Evolutionary conservation across 345 rosid species (phyloP).

Genomic region (Euphorbia lathyris): DNA sequence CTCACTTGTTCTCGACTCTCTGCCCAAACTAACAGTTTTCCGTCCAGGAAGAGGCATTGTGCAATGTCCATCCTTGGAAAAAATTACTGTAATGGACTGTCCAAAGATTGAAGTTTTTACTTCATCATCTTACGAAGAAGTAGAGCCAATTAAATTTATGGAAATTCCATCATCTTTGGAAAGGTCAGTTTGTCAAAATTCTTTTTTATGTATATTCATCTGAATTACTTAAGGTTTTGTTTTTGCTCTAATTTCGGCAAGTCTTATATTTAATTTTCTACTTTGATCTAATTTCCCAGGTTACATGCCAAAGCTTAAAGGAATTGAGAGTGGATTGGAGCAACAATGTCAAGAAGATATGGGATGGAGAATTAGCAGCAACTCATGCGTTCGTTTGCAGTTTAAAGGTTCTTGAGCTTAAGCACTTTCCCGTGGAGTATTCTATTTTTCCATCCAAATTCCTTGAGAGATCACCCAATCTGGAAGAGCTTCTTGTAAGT

Average conservation of each 20-base stretch:
- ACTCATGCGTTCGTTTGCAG: neutral
- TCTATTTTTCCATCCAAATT: neutral
- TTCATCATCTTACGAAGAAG: neutral
- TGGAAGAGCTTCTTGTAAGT: neutral
- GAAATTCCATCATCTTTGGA: neutral
- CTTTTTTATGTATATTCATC: neutral
- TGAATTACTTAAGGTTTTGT: no score
- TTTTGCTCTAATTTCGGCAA: neutral
- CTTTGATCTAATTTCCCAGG: neutral
- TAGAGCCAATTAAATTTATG: neutral
- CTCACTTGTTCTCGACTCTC: neutral
- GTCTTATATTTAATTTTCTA: neutral
- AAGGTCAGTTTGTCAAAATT: neutral
- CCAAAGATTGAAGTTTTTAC: neutral
- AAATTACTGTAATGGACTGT: neutral
- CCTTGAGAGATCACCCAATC: neutral
- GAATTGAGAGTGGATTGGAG: constrained; percentile 1
- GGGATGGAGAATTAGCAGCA: neutral
- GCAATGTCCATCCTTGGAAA: constrained; percentile 2
- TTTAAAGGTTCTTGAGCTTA: neutral
- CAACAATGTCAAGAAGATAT: neutral
- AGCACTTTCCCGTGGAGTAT: neutral
- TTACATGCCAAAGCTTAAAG: neutral
- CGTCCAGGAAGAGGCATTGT: neutral
- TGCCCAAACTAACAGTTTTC: neutral